Base-by-base conservation (phyloP, 129 eudicot species). In the Smallanthus sonchifolius region DNA sequence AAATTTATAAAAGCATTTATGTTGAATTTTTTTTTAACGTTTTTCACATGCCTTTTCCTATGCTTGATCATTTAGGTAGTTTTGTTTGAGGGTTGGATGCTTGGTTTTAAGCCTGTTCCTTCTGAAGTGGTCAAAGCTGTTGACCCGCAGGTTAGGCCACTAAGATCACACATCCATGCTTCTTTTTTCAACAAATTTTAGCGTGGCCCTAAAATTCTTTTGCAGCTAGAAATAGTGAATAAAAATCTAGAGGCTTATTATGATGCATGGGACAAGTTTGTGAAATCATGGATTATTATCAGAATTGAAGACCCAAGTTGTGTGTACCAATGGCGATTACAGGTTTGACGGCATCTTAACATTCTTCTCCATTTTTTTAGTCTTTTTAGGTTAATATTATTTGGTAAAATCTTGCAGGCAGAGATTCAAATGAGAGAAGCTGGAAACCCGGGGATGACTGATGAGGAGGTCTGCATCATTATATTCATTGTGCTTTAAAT, bases 61-160 rank as follows among this genome's bases (percentile, higher is more conserved):
- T 75, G 44, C 19, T 72, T 72, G 42, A 6, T 75, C 30, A 14
- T 39, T 38, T 79, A 88, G 94, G 94, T 84, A 49, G 77, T 95
- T 65, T 73, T 95, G 62, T 95, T 88, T 74, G 97, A 95, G 85
- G 99, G 99, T 64, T 95, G 99, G 99, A 95, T 95, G 99, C 96
- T 95, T 75, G 99, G 99, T 65, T 95, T 95, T 74, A 95, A 89
- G 72, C 96, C 97, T 54, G 82, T 85, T 61, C 96, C 90, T 75
- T 60, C 48, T 75, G 84, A 86, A 38, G 83, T 49, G 5, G 94
- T 95, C 73, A 88, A 83, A 82, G 90, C 94, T 44, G 88, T 95
- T 32, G 96, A 95, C 77, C 99, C 96, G 72, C 99, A 95, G 99
- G 99, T 95, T 77, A 67, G 80, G 39, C 52, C 69, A 37, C 69